A percentile compares a stretch with the other conserved stretches of the same genome.
These are phyloP conservation scores for Neopestalotiopsis clavispora DNA, from an alignment of 2,329 filamentous ascomycete species.

Conservation along the genomic window DNA sequence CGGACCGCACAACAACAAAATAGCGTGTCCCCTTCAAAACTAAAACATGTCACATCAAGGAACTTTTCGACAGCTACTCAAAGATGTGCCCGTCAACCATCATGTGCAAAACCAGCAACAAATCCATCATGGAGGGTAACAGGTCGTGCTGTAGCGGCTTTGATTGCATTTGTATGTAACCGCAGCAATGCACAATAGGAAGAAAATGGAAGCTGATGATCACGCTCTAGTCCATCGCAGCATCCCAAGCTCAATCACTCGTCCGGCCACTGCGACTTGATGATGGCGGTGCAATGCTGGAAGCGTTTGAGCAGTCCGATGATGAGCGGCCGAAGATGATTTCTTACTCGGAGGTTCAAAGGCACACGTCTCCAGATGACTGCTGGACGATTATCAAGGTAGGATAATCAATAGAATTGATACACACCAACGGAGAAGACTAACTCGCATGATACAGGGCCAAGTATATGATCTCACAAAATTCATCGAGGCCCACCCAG, in stretches of 20 bases:
- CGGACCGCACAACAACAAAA: background rate
- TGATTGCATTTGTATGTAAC: background rate
- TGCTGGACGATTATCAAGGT: constrained; percentile 14
- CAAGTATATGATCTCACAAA: constrained; percentile 7
- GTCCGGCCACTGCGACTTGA: background rate
- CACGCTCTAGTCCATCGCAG: background rate
- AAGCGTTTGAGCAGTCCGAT: background rate
- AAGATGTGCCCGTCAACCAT: background rate
- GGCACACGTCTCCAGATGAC: constrained; percentile 5
- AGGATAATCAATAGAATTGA: background rate
- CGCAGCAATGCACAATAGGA: too few species aligned
- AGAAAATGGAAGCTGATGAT: background rate
- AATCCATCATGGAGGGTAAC: background rate
- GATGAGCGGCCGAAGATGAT: background rate
- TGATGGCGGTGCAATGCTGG: background rate
- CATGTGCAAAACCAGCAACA: background rate
- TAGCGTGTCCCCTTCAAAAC: background rate
- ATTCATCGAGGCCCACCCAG: constrained; percentile 1
- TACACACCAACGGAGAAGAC: too few species aligned
- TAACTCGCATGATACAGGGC: background rate
- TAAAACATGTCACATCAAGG: background rate
- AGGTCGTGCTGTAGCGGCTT: background rate
- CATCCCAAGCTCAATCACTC: background rate
- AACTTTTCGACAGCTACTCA: background rate
- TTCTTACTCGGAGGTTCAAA: constrained; percentile 6